Conservation (phyloP, 2,329 filamentous ascomycete species). For the Aspergillus ruber region DNA sequence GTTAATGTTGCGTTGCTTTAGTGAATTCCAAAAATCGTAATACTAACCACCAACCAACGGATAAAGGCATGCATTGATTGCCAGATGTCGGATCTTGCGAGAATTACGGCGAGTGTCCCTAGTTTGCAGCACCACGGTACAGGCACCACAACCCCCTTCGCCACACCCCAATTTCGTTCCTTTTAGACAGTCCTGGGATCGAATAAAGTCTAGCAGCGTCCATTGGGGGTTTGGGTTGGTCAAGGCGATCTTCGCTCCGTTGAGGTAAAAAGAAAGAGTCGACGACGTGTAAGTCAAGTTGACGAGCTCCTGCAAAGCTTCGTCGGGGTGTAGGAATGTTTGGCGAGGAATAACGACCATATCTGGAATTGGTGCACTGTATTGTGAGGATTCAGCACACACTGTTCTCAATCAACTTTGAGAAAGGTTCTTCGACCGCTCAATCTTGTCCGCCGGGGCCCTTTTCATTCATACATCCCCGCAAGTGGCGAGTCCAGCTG, state of each 20-base stretch:
- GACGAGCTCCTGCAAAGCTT: neutral
- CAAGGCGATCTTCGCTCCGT: constrained; percentile 62
- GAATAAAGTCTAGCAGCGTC: constrained; percentile 65
- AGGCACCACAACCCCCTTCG: constrained; percentile 93
- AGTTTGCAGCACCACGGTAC: constrained; percentile 62
- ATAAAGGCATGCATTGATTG: neutral
- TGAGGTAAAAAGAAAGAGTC: constrained; percentile 76
- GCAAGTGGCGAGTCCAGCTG: neutral
- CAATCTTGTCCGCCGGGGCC: too few species aligned
- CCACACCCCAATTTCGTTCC: constrained; percentile 92
- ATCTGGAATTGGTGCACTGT: too few species aligned
- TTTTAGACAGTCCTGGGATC: constrained; percentile 67
- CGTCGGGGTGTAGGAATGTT: neutral
- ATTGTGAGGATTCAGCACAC: too few species aligned
- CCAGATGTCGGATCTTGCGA: neutral
- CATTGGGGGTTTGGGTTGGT: constrained; percentile 77
- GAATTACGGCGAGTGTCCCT: neutral
- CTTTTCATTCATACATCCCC: too few species aligned
- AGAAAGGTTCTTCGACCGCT: too few species aligned
- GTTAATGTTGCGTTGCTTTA: too few species aligned
- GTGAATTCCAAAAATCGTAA: neutral
- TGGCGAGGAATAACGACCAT: neutral
- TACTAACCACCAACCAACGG: too few species aligned
- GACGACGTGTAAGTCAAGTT: constrained; percentile 8
- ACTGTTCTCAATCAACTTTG: too few species aligned